These are phyloP conservation scores for Yamadazyma diospyri DNA, from an alignment of 1,139 yeast species.

Conservation along the genomic window DNA sequence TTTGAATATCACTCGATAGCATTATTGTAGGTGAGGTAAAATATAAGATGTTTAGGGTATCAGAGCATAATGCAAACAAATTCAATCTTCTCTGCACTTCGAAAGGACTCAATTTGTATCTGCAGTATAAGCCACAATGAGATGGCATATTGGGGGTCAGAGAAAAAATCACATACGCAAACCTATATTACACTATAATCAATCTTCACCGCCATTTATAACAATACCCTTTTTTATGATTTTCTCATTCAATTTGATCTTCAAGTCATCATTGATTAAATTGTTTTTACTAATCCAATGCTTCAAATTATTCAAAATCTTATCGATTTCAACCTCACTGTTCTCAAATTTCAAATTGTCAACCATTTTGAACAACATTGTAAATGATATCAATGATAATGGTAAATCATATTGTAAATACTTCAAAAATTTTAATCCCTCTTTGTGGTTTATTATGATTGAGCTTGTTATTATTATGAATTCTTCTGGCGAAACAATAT, in stretches of 20 bases:
- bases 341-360: conserved; percentile 15
- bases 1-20: too few species aligned
- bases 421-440: conserved; percentile 26
- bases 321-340: conserved; percentile 22
- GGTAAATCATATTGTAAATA: conserved; percentile 13
- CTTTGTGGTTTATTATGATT: conserved; percentile 16
- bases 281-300: conserved; percentile 32
- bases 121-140: too few species aligned
- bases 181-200: background rate
- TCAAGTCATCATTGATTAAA: conserved; percentile 22
- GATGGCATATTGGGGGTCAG: too few species aligned
- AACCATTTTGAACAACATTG: conserved; percentile 28
- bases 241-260: conserved; percentile 28
- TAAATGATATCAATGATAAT: conserved; percentile 30
- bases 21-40: too few species aligned
- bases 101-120: too few species aligned
- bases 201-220: conserved; percentile 24
- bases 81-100: too few species aligned
- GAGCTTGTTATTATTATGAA: conserved; percentile 29
- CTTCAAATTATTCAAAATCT: conserved; percentile 24
- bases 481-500: conserved; percentile 34
- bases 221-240: conserved; percentile 33
- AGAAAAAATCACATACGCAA: background rate
- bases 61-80: too few species aligned
- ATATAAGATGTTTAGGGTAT: too few species aligned